Conservation (phyloP, 768 basidiomycete species). For the Calocybe gangraenosa region DNA sequence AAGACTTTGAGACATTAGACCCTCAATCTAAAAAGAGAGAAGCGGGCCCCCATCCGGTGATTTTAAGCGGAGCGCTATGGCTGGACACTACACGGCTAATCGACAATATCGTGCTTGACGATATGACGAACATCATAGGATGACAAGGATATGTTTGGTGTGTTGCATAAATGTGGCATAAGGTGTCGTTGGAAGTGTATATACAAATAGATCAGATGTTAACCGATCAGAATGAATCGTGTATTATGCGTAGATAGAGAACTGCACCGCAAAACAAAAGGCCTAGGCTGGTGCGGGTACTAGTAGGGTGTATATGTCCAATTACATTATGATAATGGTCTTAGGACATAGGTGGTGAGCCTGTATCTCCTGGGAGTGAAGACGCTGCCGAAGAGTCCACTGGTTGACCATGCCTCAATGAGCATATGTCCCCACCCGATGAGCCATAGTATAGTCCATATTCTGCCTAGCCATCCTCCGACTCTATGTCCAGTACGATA, state of each 20-base stretch:
- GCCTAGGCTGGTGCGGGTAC: not conserved
- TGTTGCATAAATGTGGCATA: no score
- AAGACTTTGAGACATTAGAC: slow-evolving; percentile 64
- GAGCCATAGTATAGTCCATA: slow-evolving; percentile 50
- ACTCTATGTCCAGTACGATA: slow-evolving; percentile 40
- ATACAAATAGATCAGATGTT: no score
- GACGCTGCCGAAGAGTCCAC: slow-evolving; percentile 35
- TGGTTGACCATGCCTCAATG: slow-evolving; percentile 45
- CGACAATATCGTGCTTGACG: slow-evolving; percentile 83
- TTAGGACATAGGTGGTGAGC: slow-evolving; percentile 27
- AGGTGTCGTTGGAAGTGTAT: no score
- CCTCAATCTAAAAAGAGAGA: slow-evolving; percentile 21
- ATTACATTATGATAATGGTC: slow-evolving; percentile 12
- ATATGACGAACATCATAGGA: slow-evolving; percentile 31
- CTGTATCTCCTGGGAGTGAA: slow-evolving; percentile 32
- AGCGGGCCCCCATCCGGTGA: slow-evolving; percentile 36
- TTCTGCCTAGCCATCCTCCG: slow-evolving; percentile 41
- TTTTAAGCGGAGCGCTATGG: slow-evolving; percentile 85
- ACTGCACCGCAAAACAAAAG: no score
- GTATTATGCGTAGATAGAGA: no score
- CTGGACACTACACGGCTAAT: slow-evolving; percentile 87
- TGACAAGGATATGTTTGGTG: slow-evolving; percentile 9
- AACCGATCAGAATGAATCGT: no score
- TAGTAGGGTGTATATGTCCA: not conserved
- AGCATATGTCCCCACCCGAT: slow-evolving; percentile 42